Evolutionary conservation across 2,329 filamentous ascomycete genomes (phyloP), one percentile per base, ranked within the genome.

Genomic region (Periconia macrospinosa): DNA sequence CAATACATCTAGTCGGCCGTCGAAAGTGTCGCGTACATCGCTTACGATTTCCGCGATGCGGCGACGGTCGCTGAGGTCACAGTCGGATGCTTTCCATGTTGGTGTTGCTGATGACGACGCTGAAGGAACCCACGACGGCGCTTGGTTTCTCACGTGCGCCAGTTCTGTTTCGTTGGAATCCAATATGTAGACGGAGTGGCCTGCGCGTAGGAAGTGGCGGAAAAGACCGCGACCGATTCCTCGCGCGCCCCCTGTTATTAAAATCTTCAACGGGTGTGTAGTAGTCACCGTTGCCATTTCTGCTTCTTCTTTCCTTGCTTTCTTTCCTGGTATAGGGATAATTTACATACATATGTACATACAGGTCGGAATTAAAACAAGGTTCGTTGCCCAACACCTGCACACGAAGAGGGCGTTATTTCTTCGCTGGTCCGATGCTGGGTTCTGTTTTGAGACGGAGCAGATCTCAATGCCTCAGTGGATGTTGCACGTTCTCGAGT

Each of bases 211-310:
- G 45, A 80, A 75, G 42, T 76, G 72, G 11, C 77, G 75, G 42
- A 76, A 74, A 15, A 79, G 67, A 33, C 72, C 75, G 40, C 78
- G 72, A 20, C 79, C 78, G 43, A 81, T 79, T 23, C 78, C 79
- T 27, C 75, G 71, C 5, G 76, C 76, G 46, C 73, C 77, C 27
- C 77, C 77, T n/a, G 73, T 75, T 43, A 77, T 66, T 48, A 77
- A 62, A 13, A 71, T 61, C n/a, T 67, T 69, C 15, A 72, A 52
- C 6, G 14, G 52, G 41, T 30, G 56, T 6, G 30, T 30, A 9
- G 44, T 7, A 23, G 45, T 49, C 50, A 56, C 55, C 18, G 2
- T 6, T 37, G 11, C 11, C 33, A 37, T 37, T 37, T 13, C 23
- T 27, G 23, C 23, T 27, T 27, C 23, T 8, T 27, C 23, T 27